Percentiles rank a stretch among this genome's conserved stretches.
These are phyloP conservation scores for Calocybe gambosa DNA, from an alignment of 1,284 basidiomycete genomes.

Conservation along the genomic window DNA sequence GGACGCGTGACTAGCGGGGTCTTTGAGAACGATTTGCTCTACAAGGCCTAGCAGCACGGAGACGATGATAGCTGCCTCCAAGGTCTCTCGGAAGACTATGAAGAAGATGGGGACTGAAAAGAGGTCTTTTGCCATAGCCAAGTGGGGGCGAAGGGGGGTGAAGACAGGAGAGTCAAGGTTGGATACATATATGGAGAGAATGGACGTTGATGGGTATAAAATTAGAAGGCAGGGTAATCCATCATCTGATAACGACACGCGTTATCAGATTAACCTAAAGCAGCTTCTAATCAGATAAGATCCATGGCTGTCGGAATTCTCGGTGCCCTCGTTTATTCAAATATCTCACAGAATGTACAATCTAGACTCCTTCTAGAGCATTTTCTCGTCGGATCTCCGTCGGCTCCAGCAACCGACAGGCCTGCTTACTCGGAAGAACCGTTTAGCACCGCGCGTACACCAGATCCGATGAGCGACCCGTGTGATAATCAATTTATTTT, in stretches of 20 bases:
- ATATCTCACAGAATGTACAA: background rate
- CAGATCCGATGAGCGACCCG: background rate
- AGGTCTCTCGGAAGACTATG: constrained; percentile 84
- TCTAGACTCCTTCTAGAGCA: background rate
- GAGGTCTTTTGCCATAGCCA: constrained; percentile 51
- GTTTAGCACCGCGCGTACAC: too few relatives aligned
- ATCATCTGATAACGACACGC: constrained; percentile 13
- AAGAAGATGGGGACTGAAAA: constrained; percentile 84
- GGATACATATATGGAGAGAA: background rate
- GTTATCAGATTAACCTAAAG: constrained; percentile 21
- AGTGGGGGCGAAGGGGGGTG: constrained; percentile 10
- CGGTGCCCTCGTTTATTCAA: too few relatives aligned
- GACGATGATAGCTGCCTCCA: constrained; percentile 86
- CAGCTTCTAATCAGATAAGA: constrained; percentile 24
- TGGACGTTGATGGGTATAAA: background rate
- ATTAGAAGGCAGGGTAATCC: background rate
- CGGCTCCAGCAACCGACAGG: too few relatives aligned
- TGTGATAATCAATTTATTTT: background rate
- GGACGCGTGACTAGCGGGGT: constrained; percentile 21
- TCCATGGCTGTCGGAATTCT: constrained; percentile 6
- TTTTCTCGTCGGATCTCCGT: background rate
- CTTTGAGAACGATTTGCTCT: constrained; percentile 64
- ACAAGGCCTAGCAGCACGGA: constrained; percentile 83
- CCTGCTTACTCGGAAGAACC: background rate
- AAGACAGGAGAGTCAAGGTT: background rate